Evolutionary conservation across 106 monocot genomes (phyloP).

Genomic region (Amphibolis antarctica): DNA sequence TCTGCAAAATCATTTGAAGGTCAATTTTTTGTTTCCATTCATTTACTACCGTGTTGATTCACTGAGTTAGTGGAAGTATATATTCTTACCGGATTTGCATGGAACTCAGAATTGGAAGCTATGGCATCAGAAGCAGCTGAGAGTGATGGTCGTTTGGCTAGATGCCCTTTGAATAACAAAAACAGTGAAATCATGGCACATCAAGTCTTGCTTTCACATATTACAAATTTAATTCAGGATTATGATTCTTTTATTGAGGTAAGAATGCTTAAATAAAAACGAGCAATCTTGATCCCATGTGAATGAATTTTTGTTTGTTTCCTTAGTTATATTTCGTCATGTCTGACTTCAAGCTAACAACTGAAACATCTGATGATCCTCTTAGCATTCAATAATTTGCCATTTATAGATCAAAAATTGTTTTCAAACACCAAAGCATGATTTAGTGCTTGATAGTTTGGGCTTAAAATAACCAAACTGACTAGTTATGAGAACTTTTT

Average conservation of each 20-base stretch:
- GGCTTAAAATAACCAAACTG: too few relatives aligned
- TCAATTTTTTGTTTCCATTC: conserved; percentile 9
- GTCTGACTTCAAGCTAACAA: too few relatives aligned
- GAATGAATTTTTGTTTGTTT: neutral
- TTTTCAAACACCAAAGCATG: neutral
- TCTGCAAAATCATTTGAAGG: conserved; percentile 54
- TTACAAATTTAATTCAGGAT: conserved; percentile 26
- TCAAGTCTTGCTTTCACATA: conserved; percentile 34
- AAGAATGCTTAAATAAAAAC: conserved; percentile 1
- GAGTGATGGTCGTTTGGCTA: conserved; percentile 67
- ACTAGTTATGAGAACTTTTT: too few relatives aligned
- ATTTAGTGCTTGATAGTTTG: neutral
- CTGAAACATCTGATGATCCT: neutral
- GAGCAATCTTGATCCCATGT: neutral
- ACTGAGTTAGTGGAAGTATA: neutral
- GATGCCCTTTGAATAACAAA: conserved; percentile 40
- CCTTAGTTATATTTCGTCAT: neutral
- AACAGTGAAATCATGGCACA: conserved; percentile 52
- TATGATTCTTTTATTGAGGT: conserved; percentile 53
- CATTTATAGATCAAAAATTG: neutral
- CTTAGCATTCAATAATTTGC: neutral
- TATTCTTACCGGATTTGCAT: neutral
- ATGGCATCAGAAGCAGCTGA: conserved; percentile 54
- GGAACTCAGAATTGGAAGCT: conserved; percentile 44
- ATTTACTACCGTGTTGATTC: neutral